phyloP scores from a whole-genome alignment of 176 grass and related monocot genomes.

The Lolium perenne region DNA sequence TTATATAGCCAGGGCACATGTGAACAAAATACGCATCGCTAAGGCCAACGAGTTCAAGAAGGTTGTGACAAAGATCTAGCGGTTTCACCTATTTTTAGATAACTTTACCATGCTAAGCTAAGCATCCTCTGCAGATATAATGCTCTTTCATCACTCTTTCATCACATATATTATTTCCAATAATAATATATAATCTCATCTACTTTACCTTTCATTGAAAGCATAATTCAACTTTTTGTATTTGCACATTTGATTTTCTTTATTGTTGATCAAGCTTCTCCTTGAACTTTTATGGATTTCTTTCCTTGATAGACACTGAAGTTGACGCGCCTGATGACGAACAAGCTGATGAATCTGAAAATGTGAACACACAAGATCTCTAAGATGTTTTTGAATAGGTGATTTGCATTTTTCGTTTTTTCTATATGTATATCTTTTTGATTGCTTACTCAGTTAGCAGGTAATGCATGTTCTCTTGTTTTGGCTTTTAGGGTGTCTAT shows the following conservation, averaged over 20 bases:
- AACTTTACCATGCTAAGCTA: not conserved
- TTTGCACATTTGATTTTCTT: slow-evolving; percentile 13
- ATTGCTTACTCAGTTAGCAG: too few relatives aligned
- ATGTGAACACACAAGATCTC: not conserved
- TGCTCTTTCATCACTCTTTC: not conserved
- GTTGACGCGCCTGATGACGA: not conserved
- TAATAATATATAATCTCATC: not conserved
- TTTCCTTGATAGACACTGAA: not conserved
- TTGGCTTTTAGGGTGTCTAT: not conserved
- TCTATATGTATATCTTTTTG: not conserved
- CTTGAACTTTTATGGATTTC: not conserved
- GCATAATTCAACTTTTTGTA: slow-evolving; percentile 14
- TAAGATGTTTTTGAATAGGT: too few relatives aligned
- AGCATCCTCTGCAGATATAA: too few relatives aligned
- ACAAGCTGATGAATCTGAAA: slow-evolving; percentile 22
- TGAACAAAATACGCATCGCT: not conserved
- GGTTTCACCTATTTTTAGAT: slow-evolving; percentile 13
- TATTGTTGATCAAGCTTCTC: not conserved
- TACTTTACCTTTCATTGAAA: not conserved
- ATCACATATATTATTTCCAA: slow-evolving; percentile 19
- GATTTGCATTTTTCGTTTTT: not conserved
- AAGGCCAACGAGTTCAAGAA: not conserved
- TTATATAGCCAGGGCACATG: not conserved
- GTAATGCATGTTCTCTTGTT: too few relatives aligned
- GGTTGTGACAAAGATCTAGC: not conserved